Evolutionary conservation across 1,284 basidiomycete species (phyloP).

Genomic region (Tylopilus orsonianus): DNA sequence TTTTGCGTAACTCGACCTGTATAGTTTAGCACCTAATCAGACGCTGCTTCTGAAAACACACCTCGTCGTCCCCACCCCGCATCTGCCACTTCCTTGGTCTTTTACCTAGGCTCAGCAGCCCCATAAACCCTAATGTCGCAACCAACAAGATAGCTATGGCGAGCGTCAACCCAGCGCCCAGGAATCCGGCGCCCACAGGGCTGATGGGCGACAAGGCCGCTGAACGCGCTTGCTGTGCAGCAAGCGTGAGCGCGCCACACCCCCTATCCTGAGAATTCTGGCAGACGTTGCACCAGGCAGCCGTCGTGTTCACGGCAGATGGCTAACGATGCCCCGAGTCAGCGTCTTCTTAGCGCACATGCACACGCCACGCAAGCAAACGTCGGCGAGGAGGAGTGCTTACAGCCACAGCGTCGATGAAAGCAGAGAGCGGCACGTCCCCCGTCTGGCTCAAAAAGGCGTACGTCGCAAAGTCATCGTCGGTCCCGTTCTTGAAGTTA

Average conservation of each 20-base stretch:
- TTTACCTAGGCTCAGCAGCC: conserved; percentile 43
- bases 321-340: conserved; percentile 40
- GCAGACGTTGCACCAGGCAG: conserved; percentile 61
- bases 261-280: conserved; percentile 55
- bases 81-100: conserved; percentile 6
- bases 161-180: conserved; percentile 61
- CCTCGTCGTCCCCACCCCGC: conserved; percentile 20
- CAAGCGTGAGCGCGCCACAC: conserved; percentile 48
- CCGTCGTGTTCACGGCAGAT: conserved; percentile 49
- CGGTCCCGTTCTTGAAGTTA: conserved; percentile 80
- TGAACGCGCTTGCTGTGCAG: conserved; percentile 33
- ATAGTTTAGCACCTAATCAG: conserved; percentile 8
- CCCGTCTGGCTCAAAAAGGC: conserved; percentile 60
- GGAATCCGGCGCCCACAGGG: conserved; percentile 61
- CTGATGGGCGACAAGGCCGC: conserved; percentile 43
- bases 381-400: conserved; percentile 10
- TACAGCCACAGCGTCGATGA: conserved; percentile 53
- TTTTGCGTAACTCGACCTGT: conserved; percentile 27
- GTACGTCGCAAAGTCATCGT: conserved; percentile 52
- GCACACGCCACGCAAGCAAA: background rate
- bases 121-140: conserved; percentile 44
- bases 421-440: conserved; percentile 57
- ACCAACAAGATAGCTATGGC: conserved; percentile 44
- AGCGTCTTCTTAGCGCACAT: background rate
- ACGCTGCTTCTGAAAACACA: conserved; percentile 9